A percentile compares a stretch with the other conserved stretches of the same genome.
These are phyloP conservation scores for Colletotrichum sp. DNA, from an alignment of 2,329 filamentous ascomycete genomes.

Conservation along the genomic window DNA sequence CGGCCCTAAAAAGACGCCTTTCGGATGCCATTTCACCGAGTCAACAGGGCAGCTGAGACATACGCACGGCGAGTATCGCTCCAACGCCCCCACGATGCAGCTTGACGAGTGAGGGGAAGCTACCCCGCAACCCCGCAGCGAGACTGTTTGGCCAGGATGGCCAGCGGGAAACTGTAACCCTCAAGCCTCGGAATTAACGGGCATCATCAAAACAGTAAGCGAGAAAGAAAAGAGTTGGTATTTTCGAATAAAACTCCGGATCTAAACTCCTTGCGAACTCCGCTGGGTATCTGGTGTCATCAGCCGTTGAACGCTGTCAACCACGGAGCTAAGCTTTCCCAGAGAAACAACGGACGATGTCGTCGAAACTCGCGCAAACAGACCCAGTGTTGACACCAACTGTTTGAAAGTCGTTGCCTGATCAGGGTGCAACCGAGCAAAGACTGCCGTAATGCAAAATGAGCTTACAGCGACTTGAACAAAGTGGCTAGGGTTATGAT, in stretches of 20 bases:
- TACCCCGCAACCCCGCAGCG: constrained; percentile 3
- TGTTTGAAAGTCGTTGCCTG: not conserved
- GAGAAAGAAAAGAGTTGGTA: not conserved
- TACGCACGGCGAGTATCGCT: not conserved
- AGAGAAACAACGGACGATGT: not conserved
- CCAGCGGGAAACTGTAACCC: not conserved
- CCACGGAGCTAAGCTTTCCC: not conserved
- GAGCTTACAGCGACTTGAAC: not conserved
- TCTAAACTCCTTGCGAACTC: not conserved
- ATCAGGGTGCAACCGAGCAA: not conserved
- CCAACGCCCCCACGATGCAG: not conserved
- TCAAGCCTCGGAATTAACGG: not conserved
- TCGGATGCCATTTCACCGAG: not conserved
- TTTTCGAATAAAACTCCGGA: not conserved
- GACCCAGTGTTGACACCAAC: not conserved
- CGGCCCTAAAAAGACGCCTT: not conserved
- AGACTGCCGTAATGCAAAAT: not conserved
- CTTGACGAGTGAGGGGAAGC: not conserved
- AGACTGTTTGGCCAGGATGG: not conserved
- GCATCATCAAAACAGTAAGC: not conserved
- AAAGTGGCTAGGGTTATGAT: not conserved
- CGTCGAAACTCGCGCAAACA: not conserved
- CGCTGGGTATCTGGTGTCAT: not conserved
- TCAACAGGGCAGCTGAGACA: not conserved
- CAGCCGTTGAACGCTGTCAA: not conserved